Base-by-base conservation (phyloP, 805 yeast genomes). In the Yarrowia sp. region DNA sequence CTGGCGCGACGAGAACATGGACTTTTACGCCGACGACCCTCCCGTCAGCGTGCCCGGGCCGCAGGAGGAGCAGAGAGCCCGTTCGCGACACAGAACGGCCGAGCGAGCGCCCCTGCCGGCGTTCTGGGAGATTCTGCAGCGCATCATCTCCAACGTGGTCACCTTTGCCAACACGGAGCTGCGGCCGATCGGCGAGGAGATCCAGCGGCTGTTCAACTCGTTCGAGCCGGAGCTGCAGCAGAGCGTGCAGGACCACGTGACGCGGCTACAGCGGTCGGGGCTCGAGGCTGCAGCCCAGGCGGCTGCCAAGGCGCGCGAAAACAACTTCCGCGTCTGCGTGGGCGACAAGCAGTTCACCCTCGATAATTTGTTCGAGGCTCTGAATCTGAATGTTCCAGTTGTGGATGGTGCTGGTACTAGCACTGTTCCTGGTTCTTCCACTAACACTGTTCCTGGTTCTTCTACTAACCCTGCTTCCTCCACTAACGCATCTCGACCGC, bases 101-200 rank as follows among this genome's bases (percentile, higher is more conserved):
- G 33, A 27, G 6, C 38, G 36, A 2, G 13, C 25, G 3, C 38
- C 31, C 7, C 10, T 51, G 6, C 58, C 58, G 1, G 41, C 58
- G 22, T 35, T 51, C 5, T 51, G 58, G 58, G 58, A 33, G 31
- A 33, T 51, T 25, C 18, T 51, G 33, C 58, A 51, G 31, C 41
- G 42, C 2, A 51, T 51, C 58, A 51, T 51, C 32, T 13, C 58
- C 21, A 51, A 51, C 42, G 58, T 51, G 58, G 42, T 51, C 13
- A 24, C 58, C 14, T 51, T 51, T 24, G 58, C 58, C 16, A 51
- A 35, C 58, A 32, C 31, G 19, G 58, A 51, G 32, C 42, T 51
- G 24, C 32, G 42, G 32, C 58, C 58, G 8, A 35, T 51, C 35
- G 58, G 58, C 32, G 58, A 51, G 42, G 58, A 51, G 58, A 51